Conservation (phyloP, 805 yeast species). For the Ogataea nitratoaversa region DNA sequence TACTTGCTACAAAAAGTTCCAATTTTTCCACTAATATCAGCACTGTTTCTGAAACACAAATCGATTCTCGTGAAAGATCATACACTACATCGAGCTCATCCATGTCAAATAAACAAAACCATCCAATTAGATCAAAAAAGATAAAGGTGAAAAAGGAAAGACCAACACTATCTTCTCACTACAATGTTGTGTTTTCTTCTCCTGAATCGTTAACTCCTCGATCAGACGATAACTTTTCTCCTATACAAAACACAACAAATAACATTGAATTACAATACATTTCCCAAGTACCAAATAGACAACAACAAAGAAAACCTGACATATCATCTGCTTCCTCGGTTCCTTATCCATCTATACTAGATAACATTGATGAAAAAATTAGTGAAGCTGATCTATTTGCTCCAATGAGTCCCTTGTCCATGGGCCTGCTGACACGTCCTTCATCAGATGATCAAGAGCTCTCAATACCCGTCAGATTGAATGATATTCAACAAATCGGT, state of each 20-base stretch:
- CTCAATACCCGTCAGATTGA: neutral
- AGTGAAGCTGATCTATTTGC: constrained; percentile 9
- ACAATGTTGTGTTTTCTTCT: constrained; percentile 18
- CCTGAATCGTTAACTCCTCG: constrained; percentile 24
- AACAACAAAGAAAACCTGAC: neutral
- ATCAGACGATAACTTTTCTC: constrained; percentile 20
- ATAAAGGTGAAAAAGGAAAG: constrained; percentile 3
- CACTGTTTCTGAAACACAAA: too few relatives aligned
- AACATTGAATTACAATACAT: constrained; percentile 8
- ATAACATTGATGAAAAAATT: constrained; percentile 22
- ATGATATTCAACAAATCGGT: constrained; percentile 6
- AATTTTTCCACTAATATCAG: neutral
- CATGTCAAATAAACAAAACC: too few relatives aligned
- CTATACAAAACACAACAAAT: constrained; percentile 11
- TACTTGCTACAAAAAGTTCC: neutral
- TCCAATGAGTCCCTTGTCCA: constrained; percentile 13
- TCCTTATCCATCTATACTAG: neutral
- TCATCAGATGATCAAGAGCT: neutral
- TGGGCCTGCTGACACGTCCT: neutral
- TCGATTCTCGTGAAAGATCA: too few relatives aligned
- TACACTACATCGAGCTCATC: too few relatives aligned
- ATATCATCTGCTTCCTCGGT: neutral
- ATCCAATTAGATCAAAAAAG: constrained; percentile 2
- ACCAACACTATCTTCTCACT: constrained; percentile 10
- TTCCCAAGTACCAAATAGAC: too few relatives aligned